Evolutionary conservation across 495 filamentous ascomycete species (phyloP), one percentile per base, ranked within the genome.

Genomic region (Trichoderma parareesei): DNA sequence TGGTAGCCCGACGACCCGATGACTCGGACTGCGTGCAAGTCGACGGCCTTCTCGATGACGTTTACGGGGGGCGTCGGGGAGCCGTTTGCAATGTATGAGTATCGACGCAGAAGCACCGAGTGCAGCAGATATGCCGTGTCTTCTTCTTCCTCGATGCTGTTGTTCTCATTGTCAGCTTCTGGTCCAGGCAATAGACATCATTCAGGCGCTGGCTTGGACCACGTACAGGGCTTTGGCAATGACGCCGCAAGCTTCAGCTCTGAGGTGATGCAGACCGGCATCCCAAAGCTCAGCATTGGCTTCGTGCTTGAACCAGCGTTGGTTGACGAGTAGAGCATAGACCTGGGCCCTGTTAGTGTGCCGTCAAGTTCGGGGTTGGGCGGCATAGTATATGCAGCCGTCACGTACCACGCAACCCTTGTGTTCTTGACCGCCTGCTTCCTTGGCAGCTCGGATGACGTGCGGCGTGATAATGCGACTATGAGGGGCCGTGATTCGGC

Each of bases 1-100:
- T 98, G 94, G 70, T 97, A 98, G n/a, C 93, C 92, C 1, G 90
- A 90, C 14, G 88, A 91, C 16, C 90, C 89, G 65, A 97, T 97
- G 38, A 98, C 83, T 37, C 85, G 81, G 20, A 97, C 77, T 7
- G 93, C 91, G 72, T 98, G 93, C 18, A 97, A 80, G 72, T 98
- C 94, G 46, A 98, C 91, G 0, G 95, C 89, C 60, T 90, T 87
- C 75, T 98, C 94, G 67, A 98, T 75, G 27, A 90, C 94, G 71
- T 97, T 98, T 65, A 88, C 78, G 1, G 92, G 90, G 16, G 79
- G 75, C 2, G 90, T 91, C 49, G 89, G 80, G 65, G 88, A 78
- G 40, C 85, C 89, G 62, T 92, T 82, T 57, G 86, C 70, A 35
- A 96, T 75, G 71, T 96, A 88, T 1, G 89, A 90, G 75, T 95